These are phyloP conservation scores for Zygosaccharomyces bisporus DNA, from an alignment of 805 yeast species.

Conservation along the genomic window DNA sequence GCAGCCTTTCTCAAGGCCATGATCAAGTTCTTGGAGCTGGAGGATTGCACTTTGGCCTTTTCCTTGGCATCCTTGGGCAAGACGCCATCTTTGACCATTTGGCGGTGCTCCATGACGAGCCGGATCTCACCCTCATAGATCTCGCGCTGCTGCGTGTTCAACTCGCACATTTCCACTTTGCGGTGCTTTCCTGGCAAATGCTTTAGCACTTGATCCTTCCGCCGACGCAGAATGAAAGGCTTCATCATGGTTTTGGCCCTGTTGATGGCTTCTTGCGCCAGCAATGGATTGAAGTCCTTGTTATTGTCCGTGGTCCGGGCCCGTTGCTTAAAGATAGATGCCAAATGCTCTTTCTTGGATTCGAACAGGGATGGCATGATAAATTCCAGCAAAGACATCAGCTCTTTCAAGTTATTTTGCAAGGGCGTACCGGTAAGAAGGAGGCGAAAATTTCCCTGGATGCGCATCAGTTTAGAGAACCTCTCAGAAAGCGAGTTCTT, in stretches of 20 bases:
- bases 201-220: conserved; percentile 85
- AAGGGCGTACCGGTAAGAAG: conserved; percentile 95
- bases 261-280: conserved; percentile 85
- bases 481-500: conserved; percentile 88
- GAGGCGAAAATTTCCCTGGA: conserved; percentile 78
- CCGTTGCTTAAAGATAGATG: conserved; percentile 80
- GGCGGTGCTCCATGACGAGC: conserved; percentile 36
- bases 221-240: conserved; percentile 90
- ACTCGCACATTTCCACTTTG: conserved; percentile 58
- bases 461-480: conserved; percentile 78
- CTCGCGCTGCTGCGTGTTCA: conserved; percentile 49
- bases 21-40: conserved; percentile 55
- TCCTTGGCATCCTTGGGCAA: conserved; percentile 26
- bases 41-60: conserved; percentile 37
- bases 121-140: conserved; percentile 62
- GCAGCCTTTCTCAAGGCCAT: conserved; percentile 92
- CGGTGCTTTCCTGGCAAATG: conserved; percentile 80
- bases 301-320: conserved; percentile 62
- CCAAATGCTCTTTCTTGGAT: conserved; percentile 76
- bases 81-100: conserved; percentile 26
- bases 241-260: conserved; percentile 98
- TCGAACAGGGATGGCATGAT: conserved; percentile 81
- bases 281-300: conserved; percentile 63
- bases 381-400: conserved; percentile 85
- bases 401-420: conserved; percentile 86